phyloP scores from a whole-genome alignment of 1,284 basidiomycete species.

The Malassezia pachydermatis region DNA sequence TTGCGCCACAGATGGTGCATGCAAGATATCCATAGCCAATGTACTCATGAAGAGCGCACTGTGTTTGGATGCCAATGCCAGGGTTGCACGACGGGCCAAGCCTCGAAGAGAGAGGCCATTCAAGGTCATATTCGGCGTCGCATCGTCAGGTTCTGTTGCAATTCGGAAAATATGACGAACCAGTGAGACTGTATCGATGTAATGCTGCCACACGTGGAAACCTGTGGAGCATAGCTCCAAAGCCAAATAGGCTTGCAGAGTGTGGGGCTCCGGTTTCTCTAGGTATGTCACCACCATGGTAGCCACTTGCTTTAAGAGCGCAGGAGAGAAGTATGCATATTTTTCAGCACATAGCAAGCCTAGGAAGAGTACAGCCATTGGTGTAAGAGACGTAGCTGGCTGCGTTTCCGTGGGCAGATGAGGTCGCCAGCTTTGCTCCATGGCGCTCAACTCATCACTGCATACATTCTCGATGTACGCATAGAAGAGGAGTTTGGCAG shows the following conservation, averaged over 20 bases:
- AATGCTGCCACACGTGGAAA: conserved; percentile 87
- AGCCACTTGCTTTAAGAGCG: conserved; percentile 65
- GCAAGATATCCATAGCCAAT: conserved; percentile 76
- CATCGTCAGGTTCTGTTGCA: conserved; percentile 58
- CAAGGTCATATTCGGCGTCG: neutral
- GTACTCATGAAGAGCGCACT: conserved; percentile 92
- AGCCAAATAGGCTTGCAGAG: conserved; percentile 59
- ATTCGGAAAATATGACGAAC: conserved; percentile 73
- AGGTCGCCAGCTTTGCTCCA: conserved; percentile 40
- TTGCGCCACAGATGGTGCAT: conserved; percentile 66
- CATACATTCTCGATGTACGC: conserved; percentile 12
- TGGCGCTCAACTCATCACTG: conserved; percentile 18
- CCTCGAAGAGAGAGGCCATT: conserved; percentile 22
- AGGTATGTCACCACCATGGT: conserved; percentile 58
- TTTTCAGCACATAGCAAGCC: conserved; percentile 67
- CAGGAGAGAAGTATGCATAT: conserved; percentile 67
- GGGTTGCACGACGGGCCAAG: conserved; percentile 63
- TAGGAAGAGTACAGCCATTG: conserved; percentile 19
- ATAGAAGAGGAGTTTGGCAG: conserved; percentile 20
- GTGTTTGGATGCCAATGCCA: conserved; percentile 72
- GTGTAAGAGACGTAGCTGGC: neutral
- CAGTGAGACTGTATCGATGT: conserved; percentile 80
- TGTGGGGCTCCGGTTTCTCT: conserved; percentile 47
- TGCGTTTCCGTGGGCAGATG: conserved; percentile 56
- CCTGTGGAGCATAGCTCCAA: conserved; percentile 81